A percentile compares a stretch with the other conserved stretches of the same genome.
Conservation (phyloP, 75 land plant genomes). For the Pinus taeda region DNA sequence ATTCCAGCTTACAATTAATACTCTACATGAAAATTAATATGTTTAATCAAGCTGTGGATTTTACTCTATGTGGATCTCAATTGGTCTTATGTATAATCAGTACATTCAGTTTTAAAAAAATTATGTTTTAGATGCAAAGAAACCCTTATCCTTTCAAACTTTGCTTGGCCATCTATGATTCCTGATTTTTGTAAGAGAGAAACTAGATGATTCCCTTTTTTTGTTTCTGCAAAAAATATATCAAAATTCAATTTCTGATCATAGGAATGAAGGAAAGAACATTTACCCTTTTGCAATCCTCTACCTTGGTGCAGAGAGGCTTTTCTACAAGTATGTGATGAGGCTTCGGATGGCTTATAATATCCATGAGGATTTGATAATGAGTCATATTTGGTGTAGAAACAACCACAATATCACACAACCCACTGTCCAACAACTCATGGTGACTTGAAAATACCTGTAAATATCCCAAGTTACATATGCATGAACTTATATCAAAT, state of each 20-base stretch:
- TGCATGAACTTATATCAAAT: no score
- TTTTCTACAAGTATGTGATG: conserved; percentile 95
- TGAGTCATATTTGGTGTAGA: conserved; percentile 98
- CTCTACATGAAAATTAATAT: no score
- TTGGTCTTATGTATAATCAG: not conserved
- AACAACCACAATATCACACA: conserved; percentile 86
- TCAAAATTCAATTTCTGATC: not conserved
- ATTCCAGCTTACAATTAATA: no score
- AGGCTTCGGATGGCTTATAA: conserved; percentile 64
- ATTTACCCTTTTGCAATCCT: conserved; percentile 73
- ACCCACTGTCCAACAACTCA: conserved; percentile 80
- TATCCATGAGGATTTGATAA: conserved; percentile 78
- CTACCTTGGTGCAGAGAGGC: conserved; percentile 90
- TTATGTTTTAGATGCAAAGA: not conserved
- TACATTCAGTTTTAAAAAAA: not conserved
- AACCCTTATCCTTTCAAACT: not conserved
- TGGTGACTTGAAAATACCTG: conserved; percentile 83
- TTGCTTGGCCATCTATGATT: not conserved
- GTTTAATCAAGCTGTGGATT: no score
- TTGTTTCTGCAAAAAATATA: not conserved
- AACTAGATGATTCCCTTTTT: not conserved
- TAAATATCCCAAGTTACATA: not conserved
- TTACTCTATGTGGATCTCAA: not conserved
- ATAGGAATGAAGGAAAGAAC: not conserved
- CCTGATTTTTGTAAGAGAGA: not conserved